A percentile compares a stretch with the other conserved stretches of the same genome.
Evolutionary conservation across 2,329 filamentous ascomycete genomes (phyloP).

Genomic region (Fusarium veterinarium): DNA sequence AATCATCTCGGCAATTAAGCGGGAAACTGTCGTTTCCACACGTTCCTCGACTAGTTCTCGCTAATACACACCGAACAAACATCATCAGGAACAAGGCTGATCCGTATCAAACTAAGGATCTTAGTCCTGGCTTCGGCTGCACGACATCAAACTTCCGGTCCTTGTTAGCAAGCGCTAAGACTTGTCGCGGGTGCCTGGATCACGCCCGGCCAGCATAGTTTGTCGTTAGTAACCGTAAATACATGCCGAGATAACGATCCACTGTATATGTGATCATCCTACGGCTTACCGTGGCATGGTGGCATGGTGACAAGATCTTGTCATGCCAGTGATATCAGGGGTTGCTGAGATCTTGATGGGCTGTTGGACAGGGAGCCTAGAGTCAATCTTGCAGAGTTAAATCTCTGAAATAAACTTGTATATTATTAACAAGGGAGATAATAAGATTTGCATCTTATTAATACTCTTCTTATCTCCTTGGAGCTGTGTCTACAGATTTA

Average conservation of each 20-base stretch:
- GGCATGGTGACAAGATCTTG: slow-evolving; percentile 5
- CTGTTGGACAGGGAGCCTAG: not conserved
- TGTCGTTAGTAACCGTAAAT: not conserved
- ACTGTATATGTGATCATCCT: not conserved
- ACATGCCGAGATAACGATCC: slow-evolving; percentile 1
- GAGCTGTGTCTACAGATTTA: not conserved
- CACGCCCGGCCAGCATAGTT: not conserved
- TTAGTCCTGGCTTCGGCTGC: slow-evolving; percentile 28
- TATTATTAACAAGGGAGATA: not conserved
- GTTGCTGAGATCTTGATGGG: not conserved
- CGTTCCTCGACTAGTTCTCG: not conserved
- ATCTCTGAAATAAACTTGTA: not conserved
- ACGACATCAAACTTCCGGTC: slow-evolving; percentile 32
- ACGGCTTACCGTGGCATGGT: not conserved
- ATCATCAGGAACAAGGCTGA: slow-evolving; percentile 18
- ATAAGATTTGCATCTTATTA: not conserved
- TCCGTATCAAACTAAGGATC: slow-evolving; percentile 18
- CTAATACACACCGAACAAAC: not conserved
- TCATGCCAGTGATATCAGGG: not conserved
- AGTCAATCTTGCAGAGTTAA: not conserved
- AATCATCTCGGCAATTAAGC: not conserved
- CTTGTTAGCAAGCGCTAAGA: slow-evolving; percentile 16
- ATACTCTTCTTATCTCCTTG: not conserved
- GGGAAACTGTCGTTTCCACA: slow-evolving; percentile 1
- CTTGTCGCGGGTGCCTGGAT: slow-evolving; percentile 23